A percentile compares a stretch with the other conserved stretches of the same genome.
These are phyloP conservation scores for Sporopachydermia lactativora DNA, from an alignment of 805 yeast genomes.

Conservation along the genomic window DNA sequence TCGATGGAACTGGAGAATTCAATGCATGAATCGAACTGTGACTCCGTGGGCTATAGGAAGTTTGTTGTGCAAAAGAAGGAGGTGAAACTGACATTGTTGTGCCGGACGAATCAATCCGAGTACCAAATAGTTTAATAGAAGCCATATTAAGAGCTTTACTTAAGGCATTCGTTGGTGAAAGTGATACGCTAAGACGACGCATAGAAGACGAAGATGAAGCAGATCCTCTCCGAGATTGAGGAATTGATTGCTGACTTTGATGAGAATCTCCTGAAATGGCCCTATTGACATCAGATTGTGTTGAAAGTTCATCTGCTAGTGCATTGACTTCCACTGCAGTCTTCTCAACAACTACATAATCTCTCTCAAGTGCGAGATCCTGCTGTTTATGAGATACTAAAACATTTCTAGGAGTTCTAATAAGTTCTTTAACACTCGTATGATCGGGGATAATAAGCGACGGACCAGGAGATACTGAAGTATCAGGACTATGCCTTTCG, in stretches of 20 bases:
- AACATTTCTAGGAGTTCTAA: background rate
- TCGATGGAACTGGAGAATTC: constrained; percentile 4
- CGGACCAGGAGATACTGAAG: background rate
- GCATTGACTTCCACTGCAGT: constrained; percentile 92
- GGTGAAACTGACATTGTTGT: constrained; percentile 5
- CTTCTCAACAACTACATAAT: constrained; percentile 90
- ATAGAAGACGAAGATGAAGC: background rate
- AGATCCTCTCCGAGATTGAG: background rate
- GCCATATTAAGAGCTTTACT: constrained; percentile 82
- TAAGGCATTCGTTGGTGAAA: constrained; percentile 70
- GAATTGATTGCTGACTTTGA: constrained; percentile 10
- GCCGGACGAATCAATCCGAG: constrained; percentile 2
- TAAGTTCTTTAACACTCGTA: background rate
- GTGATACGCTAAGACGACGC: background rate
- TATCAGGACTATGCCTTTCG: background rate
- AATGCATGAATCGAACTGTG: constrained; percentile 3
- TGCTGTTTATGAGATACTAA: constrained; percentile 7
- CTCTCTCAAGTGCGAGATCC: constrained; percentile 54
- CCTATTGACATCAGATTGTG: constrained; percentile 33
- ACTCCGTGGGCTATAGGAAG: constrained; percentile 8
- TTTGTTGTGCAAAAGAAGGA: constrained; percentile 12
- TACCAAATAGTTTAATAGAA: constrained; percentile 74
- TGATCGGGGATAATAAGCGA: background rate
- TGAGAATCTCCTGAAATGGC: constrained; percentile 10
- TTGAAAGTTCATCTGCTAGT: constrained; percentile 80